phyloP scores from a whole-genome alignment of 805 yeast genomes.

The Metschnikowia matae region DNA sequence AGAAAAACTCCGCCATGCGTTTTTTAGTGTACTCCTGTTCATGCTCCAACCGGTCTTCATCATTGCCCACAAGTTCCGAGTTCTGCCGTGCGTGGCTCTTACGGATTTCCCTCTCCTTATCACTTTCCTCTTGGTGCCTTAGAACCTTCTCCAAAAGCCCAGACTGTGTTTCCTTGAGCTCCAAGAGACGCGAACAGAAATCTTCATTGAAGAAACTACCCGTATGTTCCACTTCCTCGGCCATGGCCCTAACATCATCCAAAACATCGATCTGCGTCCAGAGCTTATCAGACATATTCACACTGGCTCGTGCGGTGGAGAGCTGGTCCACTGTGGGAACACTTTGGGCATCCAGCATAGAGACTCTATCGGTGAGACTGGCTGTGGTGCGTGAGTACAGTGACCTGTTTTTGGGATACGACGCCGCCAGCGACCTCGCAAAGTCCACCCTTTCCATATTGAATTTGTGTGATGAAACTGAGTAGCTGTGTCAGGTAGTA shows the following conservation, averaged over 20 bases:
- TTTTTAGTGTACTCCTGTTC: constrained; percentile 12
- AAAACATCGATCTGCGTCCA: constrained; percentile 88
- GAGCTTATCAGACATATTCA: constrained; percentile 66
- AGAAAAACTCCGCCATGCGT: constrained; percentile 17
- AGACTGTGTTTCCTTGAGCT: constrained; percentile 54
- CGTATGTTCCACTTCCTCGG: constrained; percentile 39
- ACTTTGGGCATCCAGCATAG: constrained; percentile 15
- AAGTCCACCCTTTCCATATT: neutral
- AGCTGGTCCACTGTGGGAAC: constrained; percentile 42
- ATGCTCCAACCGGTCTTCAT: constrained; percentile 7
- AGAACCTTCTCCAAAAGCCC: constrained; percentile 33
- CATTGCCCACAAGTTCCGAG: constrained; percentile 3
- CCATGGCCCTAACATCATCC: constrained; percentile 69
- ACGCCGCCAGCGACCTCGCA: constrained; percentile 9
- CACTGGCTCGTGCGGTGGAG: constrained; percentile 53
- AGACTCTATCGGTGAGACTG: constrained; percentile 16
- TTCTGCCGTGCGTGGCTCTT: constrained; percentile 11
- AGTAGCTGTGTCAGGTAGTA: too few relatives aligned
- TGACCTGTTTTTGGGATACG: constrained; percentile 2
- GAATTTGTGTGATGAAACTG: too few relatives aligned
- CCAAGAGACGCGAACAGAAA: constrained; percentile 49
- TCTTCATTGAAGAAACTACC: constrained; percentile 49
- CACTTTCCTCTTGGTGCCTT: constrained; percentile 21
- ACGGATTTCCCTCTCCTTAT: constrained; percentile 15
- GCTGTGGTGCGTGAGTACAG: constrained; percentile 19